phyloP scores from a whole-genome alignment of 2,329 filamentous ascomycete species.

The Bertia moriformis region DNA sequence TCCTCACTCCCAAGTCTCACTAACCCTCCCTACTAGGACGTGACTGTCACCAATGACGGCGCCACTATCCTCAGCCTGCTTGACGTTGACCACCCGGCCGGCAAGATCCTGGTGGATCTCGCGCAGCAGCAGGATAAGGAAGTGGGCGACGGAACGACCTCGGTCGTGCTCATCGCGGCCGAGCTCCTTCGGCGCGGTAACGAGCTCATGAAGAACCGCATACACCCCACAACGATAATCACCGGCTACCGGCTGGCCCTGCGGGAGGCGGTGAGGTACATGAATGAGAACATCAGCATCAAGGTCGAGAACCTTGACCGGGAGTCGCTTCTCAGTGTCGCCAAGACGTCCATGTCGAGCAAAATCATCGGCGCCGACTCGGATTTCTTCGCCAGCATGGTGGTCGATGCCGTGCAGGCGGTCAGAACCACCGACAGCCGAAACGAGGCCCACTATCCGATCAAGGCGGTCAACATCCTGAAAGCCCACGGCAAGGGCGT shows the following conservation, averaged over 20 bases:
- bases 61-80: constrained; percentile 90
- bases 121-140: constrained; percentile 98
- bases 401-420: constrained; percentile 86
- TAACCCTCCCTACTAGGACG: constrained; percentile 47
- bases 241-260: constrained; percentile 92
- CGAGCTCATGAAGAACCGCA: constrained; percentile 98
- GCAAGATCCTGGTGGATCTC: constrained; percentile 94
- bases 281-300: constrained; percentile 94
- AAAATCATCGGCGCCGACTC: constrained; percentile 95
- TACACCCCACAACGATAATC: constrained; percentile 98
- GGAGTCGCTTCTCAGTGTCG: constrained; percentile 84
- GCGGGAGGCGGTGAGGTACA: constrained; percentile 92
- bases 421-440: constrained; percentile 88
- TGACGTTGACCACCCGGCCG: constrained; percentile 93
- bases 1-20: no score
- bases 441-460: constrained; percentile 86
- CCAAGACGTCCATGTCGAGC: constrained; percentile 97
- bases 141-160: constrained; percentile 95
- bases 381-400: constrained; percentile 94
- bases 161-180: constrained; percentile 89
- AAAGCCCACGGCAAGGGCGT: constrained; percentile 94
- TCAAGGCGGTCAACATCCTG: constrained; percentile 97
- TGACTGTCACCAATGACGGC: constrained; percentile 97
- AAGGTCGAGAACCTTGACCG: constrained; percentile 85
- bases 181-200: constrained; percentile 88